Base-by-base conservation (phyloP, 225 moss, liverwort and hornwort genomes). In the Pseudoscleropodium purum region DNA sequence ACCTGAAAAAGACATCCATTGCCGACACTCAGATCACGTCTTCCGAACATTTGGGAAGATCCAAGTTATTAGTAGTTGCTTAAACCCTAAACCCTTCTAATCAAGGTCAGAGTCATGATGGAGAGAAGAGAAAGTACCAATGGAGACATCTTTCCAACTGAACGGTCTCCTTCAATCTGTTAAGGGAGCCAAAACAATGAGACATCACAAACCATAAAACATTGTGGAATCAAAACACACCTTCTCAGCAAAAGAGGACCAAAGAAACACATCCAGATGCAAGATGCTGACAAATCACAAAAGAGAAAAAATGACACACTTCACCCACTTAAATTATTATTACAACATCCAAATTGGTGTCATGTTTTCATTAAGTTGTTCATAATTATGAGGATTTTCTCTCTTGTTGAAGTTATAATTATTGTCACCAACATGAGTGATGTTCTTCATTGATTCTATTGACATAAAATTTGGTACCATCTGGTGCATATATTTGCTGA, bases 131-230 rank as follows among this genome's bases (percentile, higher is more conserved):
- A n/a, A 49, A 75, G n/a, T 97, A 98, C 99, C 94, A 99, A 92
- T 11, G 99, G 99, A 61, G 99, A 97, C 70, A 96, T 75, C 85
- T 99, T 99, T 37, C 97, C 96, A 13, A 96, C 97, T 34, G 92
- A 85, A 56, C 82, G 91, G 56, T 99, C 99, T 27, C 96, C 95
- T 56, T 97, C 97, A 88, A 99, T 97, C 98, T 98, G 94, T 86
- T 26, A n/a, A 87, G 59, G 3, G 45, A 56, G 10, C 11, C 30
- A 43, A 84, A 57, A 79, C 39, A 49, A 77, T 70, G 21, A 66
- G 15, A 84, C 6, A 7, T 85, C 51, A 82, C 70, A 76, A 56
- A 31, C 34, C 66, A 19, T 39, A 63, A 63, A 74, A 74, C 79
- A 36, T 11, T 19, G 45, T 52, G 26, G 33, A 39, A 75, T n/a